Conservation (phyloP, 768 basidiomycete genomes). For the Leccinum variicolor region DNA sequence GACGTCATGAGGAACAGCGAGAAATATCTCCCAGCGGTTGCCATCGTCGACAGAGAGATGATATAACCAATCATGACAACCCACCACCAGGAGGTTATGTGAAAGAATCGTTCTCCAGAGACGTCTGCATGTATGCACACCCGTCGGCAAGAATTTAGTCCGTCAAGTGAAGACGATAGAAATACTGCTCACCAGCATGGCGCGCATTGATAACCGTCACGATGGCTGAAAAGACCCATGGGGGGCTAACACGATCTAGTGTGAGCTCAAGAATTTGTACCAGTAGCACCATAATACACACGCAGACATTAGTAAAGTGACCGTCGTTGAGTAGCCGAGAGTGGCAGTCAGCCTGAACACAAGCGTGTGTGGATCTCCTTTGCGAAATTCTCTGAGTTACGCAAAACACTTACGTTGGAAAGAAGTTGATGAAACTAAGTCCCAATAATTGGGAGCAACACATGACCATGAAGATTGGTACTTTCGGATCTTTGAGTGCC, state of each 20-base stretch:
- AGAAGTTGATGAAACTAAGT: conserved; percentile 61
- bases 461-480: conserved; percentile 53
- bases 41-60: conserved; percentile 51
- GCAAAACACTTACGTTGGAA: conserved; percentile 39
- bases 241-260: conserved; percentile 40
- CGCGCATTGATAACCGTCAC: conserved; percentile 50
- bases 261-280: not conserved
- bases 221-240: conserved; percentile 56
- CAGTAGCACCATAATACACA: conserved; percentile 27
- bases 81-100: conserved; percentile 56
- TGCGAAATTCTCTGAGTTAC: not conserved
- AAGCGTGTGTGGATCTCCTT: not conserved
- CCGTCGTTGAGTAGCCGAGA: conserved; percentile 57
- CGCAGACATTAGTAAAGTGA: conserved; percentile 60
- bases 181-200: conserved; percentile 41
- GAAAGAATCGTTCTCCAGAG: conserved; percentile 66
- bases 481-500: conserved; percentile 55
- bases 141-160: not conserved
- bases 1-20: conserved; percentile 63
- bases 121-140: conserved; percentile 36
- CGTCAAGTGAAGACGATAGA: not conserved
- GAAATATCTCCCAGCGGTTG: conserved; percentile 51
- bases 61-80: conserved; percentile 57
- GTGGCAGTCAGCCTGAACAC: conserved; percentile 49
- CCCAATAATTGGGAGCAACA: conserved; percentile 49